Percentiles rank a stretch among this genome's conserved stretches.
Evolutionary conservation across 495 filamentous ascomycete species (phyloP).

Genomic region (Tuber brumale): DNA sequence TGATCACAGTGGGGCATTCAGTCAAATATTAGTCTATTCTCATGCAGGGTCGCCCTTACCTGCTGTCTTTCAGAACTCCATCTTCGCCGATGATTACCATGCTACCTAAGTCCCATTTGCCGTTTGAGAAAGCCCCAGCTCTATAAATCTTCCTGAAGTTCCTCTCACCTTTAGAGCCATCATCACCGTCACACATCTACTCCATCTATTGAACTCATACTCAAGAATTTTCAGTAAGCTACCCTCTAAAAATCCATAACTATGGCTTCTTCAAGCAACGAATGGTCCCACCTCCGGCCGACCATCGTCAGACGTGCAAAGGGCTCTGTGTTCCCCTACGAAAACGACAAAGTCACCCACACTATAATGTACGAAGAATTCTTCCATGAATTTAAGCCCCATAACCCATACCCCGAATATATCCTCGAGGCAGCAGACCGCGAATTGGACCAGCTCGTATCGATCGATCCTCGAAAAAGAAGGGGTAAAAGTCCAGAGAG

Average conservation of each 20-base stretch:
- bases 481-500: background rate
- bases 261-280: background rate
- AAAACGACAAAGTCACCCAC: background rate
- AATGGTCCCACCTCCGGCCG: background rate
- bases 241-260: background rate
- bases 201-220: background rate
- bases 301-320: background rate
- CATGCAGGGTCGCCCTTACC: background rate
- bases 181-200: background rate
- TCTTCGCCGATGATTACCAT: background rate
- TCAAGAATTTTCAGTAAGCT: background rate
- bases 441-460: background rate
- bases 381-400: background rate
- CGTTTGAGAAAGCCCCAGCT: background rate
- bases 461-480: background rate
- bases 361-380: background rate
- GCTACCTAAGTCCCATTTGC: background rate
- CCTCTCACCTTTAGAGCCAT: background rate
- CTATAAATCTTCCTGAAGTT: background rate
- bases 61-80: background rate
- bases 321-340: background rate
- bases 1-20: background rate
- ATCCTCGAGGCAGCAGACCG: conserved; percentile 3
- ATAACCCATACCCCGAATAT: background rate
- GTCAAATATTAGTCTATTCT: background rate